Percentiles rank a stretch among this genome's conserved stretches.
These are phyloP conservation scores for Mixia osmundae DNA, from an alignment of 1,284 basidiomycete species.

Conservation along the genomic window DNA sequence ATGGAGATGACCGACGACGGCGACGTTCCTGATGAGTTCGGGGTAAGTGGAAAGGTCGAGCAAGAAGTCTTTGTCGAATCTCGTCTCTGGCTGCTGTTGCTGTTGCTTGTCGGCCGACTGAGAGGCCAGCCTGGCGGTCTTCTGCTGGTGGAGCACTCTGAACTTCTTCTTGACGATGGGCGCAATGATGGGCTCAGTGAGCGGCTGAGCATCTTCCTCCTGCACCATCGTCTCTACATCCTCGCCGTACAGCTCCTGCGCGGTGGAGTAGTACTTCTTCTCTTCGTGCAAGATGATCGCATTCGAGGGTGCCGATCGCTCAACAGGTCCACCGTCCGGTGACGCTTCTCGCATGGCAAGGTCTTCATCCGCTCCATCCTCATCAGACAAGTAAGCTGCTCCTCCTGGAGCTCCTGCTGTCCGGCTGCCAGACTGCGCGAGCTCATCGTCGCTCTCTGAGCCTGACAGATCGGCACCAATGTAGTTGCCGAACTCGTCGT, in stretches of 20 bases:
- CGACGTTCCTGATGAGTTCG: slow-evolving; percentile 85
- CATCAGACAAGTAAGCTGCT: slow-evolving; percentile 22
- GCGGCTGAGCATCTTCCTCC: slow-evolving; percentile 89
- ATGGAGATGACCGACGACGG: slow-evolving; percentile 82
- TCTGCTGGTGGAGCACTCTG: slow-evolving; percentile 43
- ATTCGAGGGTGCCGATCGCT: slow-evolving; percentile 14
- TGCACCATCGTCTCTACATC: slow-evolving; percentile 93
- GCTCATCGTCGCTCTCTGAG: slow-evolving; percentile 49
- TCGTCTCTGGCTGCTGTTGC: slow-evolving; percentile 74
- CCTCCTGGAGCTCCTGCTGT: slow-evolving; percentile 6
- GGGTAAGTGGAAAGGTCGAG: slow-evolving; percentile 78
- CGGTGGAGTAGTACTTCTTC: slow-evolving; percentile 92
- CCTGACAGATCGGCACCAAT: slow-evolving; percentile 54
- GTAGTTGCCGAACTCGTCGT: slow-evolving; percentile 59
- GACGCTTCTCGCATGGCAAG: slow-evolving; percentile 27
- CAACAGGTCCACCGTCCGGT: slow-evolving; percentile 38
- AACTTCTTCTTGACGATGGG: slow-evolving; percentile 83
- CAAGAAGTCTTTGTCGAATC: slow-evolving; percentile 83
- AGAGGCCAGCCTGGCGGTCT: too few species aligned
- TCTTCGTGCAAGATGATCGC: slow-evolving; percentile 26
- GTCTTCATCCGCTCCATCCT: slow-evolving; percentile 22
- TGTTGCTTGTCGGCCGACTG: slow-evolving; percentile 43
- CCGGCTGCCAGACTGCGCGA: slow-evolving; percentile 22
- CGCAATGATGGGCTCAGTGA: slow-evolving; percentile 84
- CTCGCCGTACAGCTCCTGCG: slow-evolving; percentile 71